Base-by-base conservation (phyloP, 805 yeast species). In the Saturnispora zaruensis region DNA sequence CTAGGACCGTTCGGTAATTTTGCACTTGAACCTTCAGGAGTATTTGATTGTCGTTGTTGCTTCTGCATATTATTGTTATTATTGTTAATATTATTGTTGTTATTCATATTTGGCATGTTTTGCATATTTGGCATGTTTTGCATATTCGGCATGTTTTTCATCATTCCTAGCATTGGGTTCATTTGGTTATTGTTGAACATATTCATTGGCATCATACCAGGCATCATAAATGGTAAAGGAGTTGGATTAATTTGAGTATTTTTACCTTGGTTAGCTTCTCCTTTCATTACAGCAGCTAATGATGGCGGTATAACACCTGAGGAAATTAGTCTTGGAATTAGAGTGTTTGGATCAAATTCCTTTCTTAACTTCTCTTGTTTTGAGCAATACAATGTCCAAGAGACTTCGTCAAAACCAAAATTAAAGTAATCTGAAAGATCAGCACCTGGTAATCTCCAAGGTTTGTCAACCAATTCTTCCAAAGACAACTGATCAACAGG, bases 381-480 rank as follows among this genome's bases (percentile, higher is more conserved):
- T 40, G 82, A 74, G 57, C 96, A 82, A 67, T 93, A 93, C 23
- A 90, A 88, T 49, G 85, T 81, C 99, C 99, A 93, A 14, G 97
- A 85, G 56, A 86, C 77, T 69, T 93, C 99, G 64, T 93, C 96
- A 63, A 93, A 93, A 1, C 99, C 99, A 61, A 81, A 93, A 68
- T 93, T 93, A 74, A 93, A 93, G 66, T 89, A 95, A 66, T 93
- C 98, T 6, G 95, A 78, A 38, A 87, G 69, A 67, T 93, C 97
- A 3, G 96, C 96, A 36, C 98, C 99, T 1, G 98, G 97, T 55
- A 86, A 81, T 63, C 99, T 78, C 99, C 99, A 93, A 7, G 99
- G 99, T 69, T 95, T 95, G 56, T 89, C 96, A 55, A 87, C 88
- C 45, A 90, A 69, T 48, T 82, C 84, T 53, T 84, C 91, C 9